phyloP scores from a whole-genome alignment of 768 basidiomycete genomes.

The Lactarius deliciosus region DNA sequence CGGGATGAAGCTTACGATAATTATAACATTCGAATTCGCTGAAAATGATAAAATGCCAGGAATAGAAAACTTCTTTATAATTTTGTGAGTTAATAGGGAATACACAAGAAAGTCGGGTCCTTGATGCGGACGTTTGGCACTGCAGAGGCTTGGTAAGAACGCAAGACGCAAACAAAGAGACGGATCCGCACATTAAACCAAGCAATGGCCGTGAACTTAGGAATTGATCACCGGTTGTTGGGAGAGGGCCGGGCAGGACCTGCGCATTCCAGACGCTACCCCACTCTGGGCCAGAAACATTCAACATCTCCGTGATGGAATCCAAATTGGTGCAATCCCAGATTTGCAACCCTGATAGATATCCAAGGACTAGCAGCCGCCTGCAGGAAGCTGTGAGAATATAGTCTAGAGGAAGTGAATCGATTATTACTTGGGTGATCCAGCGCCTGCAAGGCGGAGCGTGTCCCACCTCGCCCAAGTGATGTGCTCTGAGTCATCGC shows the following conservation, averaged over 20 bases:
- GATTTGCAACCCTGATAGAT: slow-evolving; percentile 52
- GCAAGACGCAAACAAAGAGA: slow-evolving; percentile 11
- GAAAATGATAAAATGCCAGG: slow-evolving; percentile 46
- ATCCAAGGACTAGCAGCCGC: slow-evolving; percentile 54
- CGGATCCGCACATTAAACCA: slow-evolving; percentile 37
- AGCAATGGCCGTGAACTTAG: slow-evolving; percentile 38
- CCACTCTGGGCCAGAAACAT: slow-evolving; percentile 43
- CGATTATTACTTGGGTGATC: slow-evolving; percentile 26
- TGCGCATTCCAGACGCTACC: slow-evolving; percentile 41
- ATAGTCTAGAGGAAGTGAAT: slow-evolving; percentile 1
- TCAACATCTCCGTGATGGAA: slow-evolving; percentile 52
- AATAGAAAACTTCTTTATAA: slow-evolving; percentile 49
- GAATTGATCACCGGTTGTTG: slow-evolving; percentile 34
- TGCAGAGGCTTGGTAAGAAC: slow-evolving; percentile 13
- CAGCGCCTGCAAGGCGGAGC: slow-evolving; percentile 27
- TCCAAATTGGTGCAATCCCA: slow-evolving; percentile 62
- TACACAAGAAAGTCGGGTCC: slow-evolving; percentile 42
- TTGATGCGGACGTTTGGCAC: slow-evolving; percentile 29
- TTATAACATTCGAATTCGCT: slow-evolving; percentile 50
- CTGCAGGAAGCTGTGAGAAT: slow-evolving; percentile 32
- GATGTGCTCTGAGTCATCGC: slow-evolving; percentile 39
- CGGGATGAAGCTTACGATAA: slow-evolving; percentile 49
- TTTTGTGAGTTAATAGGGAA: slow-evolving; percentile 48
- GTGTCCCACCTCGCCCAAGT: slow-evolving; percentile 49
- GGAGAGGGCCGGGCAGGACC: slow-evolving; percentile 41